Evolutionary conservation across 164 flowering plant species (phyloP).

Genomic region (Macadamia tetraphylla): DNA sequence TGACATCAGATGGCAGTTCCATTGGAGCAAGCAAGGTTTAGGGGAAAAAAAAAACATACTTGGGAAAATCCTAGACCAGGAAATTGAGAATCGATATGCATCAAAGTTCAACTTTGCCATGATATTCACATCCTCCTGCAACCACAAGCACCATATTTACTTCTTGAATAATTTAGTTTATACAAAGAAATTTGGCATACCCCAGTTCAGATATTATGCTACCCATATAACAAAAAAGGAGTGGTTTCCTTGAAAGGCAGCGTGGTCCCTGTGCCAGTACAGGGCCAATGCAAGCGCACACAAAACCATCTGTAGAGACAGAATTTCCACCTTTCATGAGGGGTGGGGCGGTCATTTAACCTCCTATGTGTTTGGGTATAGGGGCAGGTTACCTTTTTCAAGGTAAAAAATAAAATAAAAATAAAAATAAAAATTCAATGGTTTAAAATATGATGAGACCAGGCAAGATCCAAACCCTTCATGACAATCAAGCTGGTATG

Average conservation of each 20-base stretch:
- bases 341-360: too few species aligned
- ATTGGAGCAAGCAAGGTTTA: neutral
- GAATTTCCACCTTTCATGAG: too few species aligned
- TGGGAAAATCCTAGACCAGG: constrained; percentile 47
- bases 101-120: constrained; percentile 28
- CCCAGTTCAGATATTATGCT: neutral
- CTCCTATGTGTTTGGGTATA: too few species aligned
- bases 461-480: too few species aligned
- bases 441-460: too few species aligned
- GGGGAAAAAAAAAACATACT: constrained; percentile 4
- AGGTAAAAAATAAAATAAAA: too few species aligned
- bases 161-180: too few species aligned
- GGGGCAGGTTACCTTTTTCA: too few species aligned
- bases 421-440: too few species aligned
- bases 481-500: too few species aligned
- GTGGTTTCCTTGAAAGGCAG: neutral
- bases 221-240: neutral
- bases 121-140: constrained; percentile 36
- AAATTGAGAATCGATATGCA: constrained; percentile 42
- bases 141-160: neutral
- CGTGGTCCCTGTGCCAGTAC: neutral
- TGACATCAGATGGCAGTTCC: neutral
- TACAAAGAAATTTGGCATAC: too few species aligned
- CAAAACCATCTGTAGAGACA: neutral
- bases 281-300: neutral